Evolutionary conservation across 2,329 filamentous ascomycete species (phyloP).

Genomic region (Dendryphion nanum): DNA sequence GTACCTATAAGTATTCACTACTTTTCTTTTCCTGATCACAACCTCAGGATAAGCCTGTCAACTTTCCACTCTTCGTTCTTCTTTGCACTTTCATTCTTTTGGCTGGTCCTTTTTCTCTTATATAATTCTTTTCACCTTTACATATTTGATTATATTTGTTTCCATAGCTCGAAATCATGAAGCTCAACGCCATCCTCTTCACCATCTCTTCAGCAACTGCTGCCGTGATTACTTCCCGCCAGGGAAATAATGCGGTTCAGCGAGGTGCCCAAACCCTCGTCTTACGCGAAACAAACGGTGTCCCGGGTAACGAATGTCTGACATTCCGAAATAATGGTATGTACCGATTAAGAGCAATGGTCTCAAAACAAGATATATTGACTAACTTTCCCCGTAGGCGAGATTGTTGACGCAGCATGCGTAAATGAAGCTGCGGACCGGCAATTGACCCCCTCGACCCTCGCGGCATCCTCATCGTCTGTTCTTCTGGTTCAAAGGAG

Average conservation of each 20-base stretch:
- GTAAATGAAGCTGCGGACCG: conserved; percentile 39
- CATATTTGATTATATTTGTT: not conserved
- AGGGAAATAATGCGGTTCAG: conserved; percentile 4
- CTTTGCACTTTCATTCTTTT: not conserved
- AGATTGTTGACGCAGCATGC: conserved; percentile 45
- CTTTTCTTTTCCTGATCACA: not conserved
- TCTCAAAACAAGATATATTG: not conserved
- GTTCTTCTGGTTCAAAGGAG: conserved; percentile 41
- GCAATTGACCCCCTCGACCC: conserved; percentile 40
- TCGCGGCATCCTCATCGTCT: conserved; percentile 24
- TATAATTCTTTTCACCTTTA: not conserved
- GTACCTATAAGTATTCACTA: not conserved
- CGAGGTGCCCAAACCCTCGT: conserved; percentile 28
- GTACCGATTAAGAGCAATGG: not conserved
- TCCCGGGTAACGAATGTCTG: conserved; percentile 29
- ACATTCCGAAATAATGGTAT: conserved; percentile 46
- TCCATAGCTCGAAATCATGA: not conserved
- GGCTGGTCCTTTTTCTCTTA: not conserved
- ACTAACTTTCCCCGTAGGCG: conserved; percentile 22
- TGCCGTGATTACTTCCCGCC: not conserved
- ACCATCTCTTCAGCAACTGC: not conserved
- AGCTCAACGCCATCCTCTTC: not conserved
- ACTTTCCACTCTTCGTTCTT: not conserved
- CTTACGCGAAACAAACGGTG: conserved; percentile 40
- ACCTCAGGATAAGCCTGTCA: not conserved